Evolutionary conservation across 768 basidiomycete genomes (phyloP), one percentile per base, ranked within the genome.

Genomic region (Kwoniella sp.): DNA sequence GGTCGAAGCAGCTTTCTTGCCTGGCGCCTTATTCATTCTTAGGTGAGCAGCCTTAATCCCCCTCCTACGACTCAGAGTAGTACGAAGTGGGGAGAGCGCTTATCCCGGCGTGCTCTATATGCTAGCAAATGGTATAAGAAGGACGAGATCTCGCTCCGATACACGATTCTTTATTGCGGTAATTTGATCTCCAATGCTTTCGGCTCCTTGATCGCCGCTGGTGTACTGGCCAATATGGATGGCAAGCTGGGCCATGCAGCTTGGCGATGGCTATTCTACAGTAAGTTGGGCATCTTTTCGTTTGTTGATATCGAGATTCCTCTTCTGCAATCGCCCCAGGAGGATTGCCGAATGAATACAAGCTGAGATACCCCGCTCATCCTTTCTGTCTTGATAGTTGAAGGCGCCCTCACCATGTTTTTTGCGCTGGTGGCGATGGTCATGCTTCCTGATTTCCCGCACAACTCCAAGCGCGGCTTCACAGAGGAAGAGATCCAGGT

Each of bases 11-110:
- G 63, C 71, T 15, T 73, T 73, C 71, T 73, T 73, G 58, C 77
- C 78, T 1, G 78, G 73, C 3, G 80, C 61, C 84, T 86, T 50
- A 85, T 61, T 69, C 38, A 58, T 65, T 22, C 15, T 65, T 17
- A 71, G 68, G 68, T 66, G 38, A 51, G 65, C 45, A 2, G 20
- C 8, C 12, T 22, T 28, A n/a, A n/a, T n/a, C n/a, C n/a, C n/a
- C n/a, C n/a, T n/a, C n/a, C n/a, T n/a, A n/a, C n/a, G n/a, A n/a
- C n/a, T n/a, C n/a, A n/a, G n/a, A n/a, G n/a, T n/a, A n/a, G n/a
- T n/a, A n/a, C n/a, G n/a, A n/a, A n/a, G n/a, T n/a, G n/a, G n/a
- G n/a, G n/a, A n/a, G n/a, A n/a, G n/a, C n/a, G n/a, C n/a, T n/a
- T n/a, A n/a, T n/a, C n/a, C n/a, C n/a, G n/a, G n/a, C n/a, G n/a